Evolutionary conservation across 352 stramenopile species (phyloP), one percentile per base, ranked within the genome.

Genomic region (Pythium periplocum): DNA sequence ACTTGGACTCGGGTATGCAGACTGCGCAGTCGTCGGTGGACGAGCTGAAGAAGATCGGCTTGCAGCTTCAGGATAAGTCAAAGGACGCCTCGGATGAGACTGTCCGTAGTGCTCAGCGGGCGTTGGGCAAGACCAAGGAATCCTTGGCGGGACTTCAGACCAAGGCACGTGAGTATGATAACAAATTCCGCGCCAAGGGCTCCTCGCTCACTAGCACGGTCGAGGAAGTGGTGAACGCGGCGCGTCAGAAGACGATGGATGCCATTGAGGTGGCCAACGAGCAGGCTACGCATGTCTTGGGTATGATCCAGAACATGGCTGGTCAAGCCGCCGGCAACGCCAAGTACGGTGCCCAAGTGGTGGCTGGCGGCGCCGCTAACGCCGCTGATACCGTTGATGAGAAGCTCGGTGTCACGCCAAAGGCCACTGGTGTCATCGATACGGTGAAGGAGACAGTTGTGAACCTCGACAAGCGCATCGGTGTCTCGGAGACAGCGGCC

Each of bases 191-290:
- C 3, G 73, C 66, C 33, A 61, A 43, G 34, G 58, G 48, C n/a
- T 3, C 38, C 5, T 42, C 52, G 33, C 12, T 52, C 12, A 6
- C 43, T n/a, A 11, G 33, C 2, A 36, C 54, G 45, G 40, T 49
- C 53, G 75, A 87, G 26, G 59, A 61, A 8, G 59, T 77, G 26
- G 72, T 81, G 44, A 86, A 86, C 45, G 35, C 61, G 8, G 73
- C 74, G 0, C 73, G 79, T 26, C 79, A 90, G 61, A 60, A 56
- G 35, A 69, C 75, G 10, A 87, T 69, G 43, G 79, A 90, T 17
- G 68, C 71, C 2, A 61, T 87, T 55, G 75, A 90, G 48, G 71
- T 58, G 49, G 64, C 75, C 35, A 79, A 56, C 37, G 79, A 90
- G 2, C 62, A 78, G 49, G 60, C 83, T 37, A 68, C 53, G 45